Evolutionary conservation across 225 moss, liverwort and hornwort genomes (phyloP).

Genomic region (Takakia lepidozioides): DNA sequence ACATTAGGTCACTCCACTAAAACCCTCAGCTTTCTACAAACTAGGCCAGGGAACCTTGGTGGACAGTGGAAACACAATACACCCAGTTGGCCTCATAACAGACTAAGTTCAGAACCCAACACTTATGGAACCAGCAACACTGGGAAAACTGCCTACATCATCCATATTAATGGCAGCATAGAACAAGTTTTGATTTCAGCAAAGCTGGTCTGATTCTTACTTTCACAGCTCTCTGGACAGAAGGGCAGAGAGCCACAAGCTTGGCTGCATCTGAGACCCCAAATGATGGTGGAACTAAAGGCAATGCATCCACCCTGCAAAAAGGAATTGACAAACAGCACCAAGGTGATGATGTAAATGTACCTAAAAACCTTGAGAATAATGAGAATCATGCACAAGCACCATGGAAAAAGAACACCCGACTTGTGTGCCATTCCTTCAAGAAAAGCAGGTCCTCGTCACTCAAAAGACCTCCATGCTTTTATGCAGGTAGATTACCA

Average conservation of each 20-base stretch:
- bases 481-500: constrained; percentile 74
- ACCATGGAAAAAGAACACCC: too few relatives aligned
- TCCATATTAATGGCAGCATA: not conserved
- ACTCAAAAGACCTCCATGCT: too few relatives aligned
- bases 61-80: too few relatives aligned
- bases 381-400: too few relatives aligned
- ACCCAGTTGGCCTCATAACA: not conserved
- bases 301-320: constrained; percentile 80
- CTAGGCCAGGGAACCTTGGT: too few relatives aligned
- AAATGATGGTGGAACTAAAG: constrained; percentile 74
- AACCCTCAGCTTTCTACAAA: too few relatives aligned
- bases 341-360: too few relatives aligned
- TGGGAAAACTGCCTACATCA: not conserved
- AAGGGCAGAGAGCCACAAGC: constrained; percentile 71
- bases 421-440: too few relatives aligned
- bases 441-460: too few relatives aligned
- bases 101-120: not conserved
- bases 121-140: not conserved
- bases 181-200: not conserved
- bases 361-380: too few relatives aligned
- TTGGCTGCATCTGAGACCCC: constrained; percentile 61
- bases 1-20: too few relatives aligned
- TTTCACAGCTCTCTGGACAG: constrained; percentile 80
- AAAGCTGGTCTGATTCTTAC: constrained; percentile 17
- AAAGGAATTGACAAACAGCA: constrained; percentile 1